phyloP scores from a whole-genome alignment of 2,329 filamentous ascomycete genomes.

The Epichloe hybrida region DNA sequence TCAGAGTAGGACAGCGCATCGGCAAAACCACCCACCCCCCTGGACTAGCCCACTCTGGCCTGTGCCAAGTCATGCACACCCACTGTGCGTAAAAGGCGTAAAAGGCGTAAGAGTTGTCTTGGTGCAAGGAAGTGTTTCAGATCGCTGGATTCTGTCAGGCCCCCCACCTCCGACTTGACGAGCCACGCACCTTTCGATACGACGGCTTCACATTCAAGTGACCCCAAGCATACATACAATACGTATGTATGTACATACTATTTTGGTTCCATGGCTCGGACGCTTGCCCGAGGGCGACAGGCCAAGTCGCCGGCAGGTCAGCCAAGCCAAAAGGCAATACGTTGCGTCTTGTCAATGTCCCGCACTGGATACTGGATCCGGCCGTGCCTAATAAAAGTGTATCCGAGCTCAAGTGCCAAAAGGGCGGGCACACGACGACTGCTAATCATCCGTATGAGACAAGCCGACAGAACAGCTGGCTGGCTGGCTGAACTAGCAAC shows the following conservation, averaged over 20 bases:
- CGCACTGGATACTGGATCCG: no score
- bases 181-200: background rate
- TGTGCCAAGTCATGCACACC: background rate
- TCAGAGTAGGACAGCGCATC: no score
- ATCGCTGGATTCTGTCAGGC: conserved; percentile 3
- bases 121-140: conserved; percentile 11
- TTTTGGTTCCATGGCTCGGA: background rate
- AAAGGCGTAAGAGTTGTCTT: no score
- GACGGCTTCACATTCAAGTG: no score
- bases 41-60: conserved; percentile 5
- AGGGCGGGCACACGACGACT: background rate
- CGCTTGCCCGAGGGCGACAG: background rate
- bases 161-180: background rate
- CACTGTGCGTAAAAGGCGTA: background rate
- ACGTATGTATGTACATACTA: no score
- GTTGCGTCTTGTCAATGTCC: no score
- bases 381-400: no score
- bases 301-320: no score
- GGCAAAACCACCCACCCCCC: background rate
- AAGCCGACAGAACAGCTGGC: background rate
- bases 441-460: background rate
- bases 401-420: background rate
- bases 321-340: no score
- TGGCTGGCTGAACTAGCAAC: background rate
- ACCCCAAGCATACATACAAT: no score